These are phyloP conservation scores for Gynostemma pentaphyllum DNA, from an alignment of 306 rosid species.

Conservation along the genomic window DNA sequence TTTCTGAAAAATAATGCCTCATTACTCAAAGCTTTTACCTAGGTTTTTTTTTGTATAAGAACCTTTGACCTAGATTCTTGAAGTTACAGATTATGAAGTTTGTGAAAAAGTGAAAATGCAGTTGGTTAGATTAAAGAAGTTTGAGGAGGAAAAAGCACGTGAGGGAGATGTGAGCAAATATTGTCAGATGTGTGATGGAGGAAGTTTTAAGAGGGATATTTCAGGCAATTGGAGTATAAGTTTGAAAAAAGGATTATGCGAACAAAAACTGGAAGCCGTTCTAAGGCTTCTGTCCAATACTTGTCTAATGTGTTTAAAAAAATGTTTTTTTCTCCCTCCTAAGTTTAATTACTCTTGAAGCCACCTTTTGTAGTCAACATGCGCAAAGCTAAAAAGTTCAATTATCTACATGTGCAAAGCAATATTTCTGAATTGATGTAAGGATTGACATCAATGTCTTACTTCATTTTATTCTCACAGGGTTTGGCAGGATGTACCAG, in stretches of 20 bases:
- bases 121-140: background rate
- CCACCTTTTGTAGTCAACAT: background rate
- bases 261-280: background rate
- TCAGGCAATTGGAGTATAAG: background rate
- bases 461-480: conserved; percentile 30
- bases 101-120: background rate
- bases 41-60: too few species aligned
- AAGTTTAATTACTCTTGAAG: background rate
- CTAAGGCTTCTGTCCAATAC: background rate
- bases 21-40: background rate
- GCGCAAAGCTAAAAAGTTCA: background rate
- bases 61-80: background rate
- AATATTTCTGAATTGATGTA: too few species aligned
- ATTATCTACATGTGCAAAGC: too few species aligned
- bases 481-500: conserved; percentile 71
- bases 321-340: background rate
- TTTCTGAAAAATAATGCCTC: too few species aligned
- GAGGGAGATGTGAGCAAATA: conserved; percentile 3
- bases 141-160: background rate
- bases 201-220: background rate
- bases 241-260: background rate
- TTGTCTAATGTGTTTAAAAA: background rate
- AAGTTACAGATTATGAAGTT: background rate
- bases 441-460: background rate
- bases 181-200: background rate